These are phyloP conservation scores for Saccharomycopsis guyanensis DNA, from an alignment of 805 yeast genomes.

Conservation along the genomic window DNA sequence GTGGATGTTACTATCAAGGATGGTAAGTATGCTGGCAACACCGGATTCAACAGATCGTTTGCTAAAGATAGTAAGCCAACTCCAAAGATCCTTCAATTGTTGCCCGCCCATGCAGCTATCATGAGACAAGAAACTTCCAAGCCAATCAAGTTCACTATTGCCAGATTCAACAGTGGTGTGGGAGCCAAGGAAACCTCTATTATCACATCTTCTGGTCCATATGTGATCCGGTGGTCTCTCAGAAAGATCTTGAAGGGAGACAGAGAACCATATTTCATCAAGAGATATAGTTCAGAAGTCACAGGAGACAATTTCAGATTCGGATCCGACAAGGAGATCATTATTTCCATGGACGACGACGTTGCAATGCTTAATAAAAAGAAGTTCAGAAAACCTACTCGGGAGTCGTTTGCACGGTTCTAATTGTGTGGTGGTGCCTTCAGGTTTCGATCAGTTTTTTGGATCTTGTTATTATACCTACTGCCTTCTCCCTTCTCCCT, in stretches of 20 bases:
- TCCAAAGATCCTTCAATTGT: slow-evolving; percentile 58
- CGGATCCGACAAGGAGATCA: slow-evolving; percentile 62
- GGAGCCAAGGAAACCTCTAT: slow-evolving; percentile 59
- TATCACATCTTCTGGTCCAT: slow-evolving; percentile 75
- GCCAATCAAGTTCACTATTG: slow-evolving; percentile 56
- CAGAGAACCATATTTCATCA: slow-evolving; percentile 52
- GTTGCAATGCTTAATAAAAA: slow-evolving; percentile 61
- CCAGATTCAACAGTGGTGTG: slow-evolving; percentile 70
- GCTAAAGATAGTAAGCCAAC: slow-evolving; percentile 58
- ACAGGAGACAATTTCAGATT: slow-evolving; percentile 74
- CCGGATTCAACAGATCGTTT: slow-evolving; percentile 62
- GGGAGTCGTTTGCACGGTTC: slow-evolving; percentile 29
- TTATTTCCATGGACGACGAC: slow-evolving; percentile 68
- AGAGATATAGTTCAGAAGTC: slow-evolving; percentile 50
- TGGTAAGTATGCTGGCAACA: slow-evolving; percentile 49
- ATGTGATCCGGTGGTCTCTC: slow-evolving; percentile 74
- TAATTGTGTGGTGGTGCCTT: too few relatives aligned
- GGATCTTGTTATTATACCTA: neutral
- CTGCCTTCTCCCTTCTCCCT: neutral
- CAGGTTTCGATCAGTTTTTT: too few relatives aligned
- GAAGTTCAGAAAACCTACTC: slow-evolving; percentile 51
- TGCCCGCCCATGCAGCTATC: slow-evolving; percentile 64
- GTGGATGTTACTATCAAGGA: slow-evolving; percentile 58
- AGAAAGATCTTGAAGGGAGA: slow-evolving; percentile 48
- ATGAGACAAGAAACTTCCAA: slow-evolving; percentile 44